These are phyloP conservation scores for Anthracocystis walkeri DNA, from an alignment of 1,284 basidiomycete genomes.

Conservation along the genomic window DNA sequence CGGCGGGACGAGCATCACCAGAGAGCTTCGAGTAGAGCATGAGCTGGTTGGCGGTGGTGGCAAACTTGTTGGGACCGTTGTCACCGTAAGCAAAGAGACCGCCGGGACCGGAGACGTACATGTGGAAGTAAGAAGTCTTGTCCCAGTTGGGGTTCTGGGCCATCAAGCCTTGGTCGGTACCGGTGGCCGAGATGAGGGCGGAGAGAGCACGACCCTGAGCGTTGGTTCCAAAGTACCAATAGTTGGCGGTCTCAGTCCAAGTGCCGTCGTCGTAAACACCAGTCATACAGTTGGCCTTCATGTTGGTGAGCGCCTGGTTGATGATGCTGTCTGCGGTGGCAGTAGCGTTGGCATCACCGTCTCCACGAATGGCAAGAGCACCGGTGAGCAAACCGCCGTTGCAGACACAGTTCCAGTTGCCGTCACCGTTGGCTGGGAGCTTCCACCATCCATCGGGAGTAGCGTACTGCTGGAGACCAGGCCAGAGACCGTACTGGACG, in stretches of 20 bases:
- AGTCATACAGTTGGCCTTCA: constrained; percentile 81
- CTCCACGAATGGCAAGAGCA: constrained; percentile 83
- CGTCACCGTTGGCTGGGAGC: constrained; percentile 70
- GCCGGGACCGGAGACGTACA: constrained; percentile 85
- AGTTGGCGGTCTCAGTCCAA: constrained; percentile 92
- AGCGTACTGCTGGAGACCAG: constrained; percentile 72
- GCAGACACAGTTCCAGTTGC: constrained; percentile 99
- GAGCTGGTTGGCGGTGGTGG: constrained; percentile 70
- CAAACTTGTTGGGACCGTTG: constrained; percentile 94
- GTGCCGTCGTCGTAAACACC: constrained; percentile 80
- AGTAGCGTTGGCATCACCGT: constrained; percentile 79
- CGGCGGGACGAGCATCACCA: constrained; percentile 76
- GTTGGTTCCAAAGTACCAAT: constrained; percentile 77
- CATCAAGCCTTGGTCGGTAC: constrained; percentile 82
- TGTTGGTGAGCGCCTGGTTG: constrained; percentile 81
- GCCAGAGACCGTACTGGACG: constrained; percentile 77
- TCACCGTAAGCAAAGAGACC: constrained; percentile 93
- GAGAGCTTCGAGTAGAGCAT: constrained; percentile 60
- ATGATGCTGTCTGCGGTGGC: constrained; percentile 77
- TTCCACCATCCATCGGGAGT: constrained; percentile 72
- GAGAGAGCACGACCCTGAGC: constrained; percentile 91
- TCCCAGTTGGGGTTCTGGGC: constrained; percentile 73
- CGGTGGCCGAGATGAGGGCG: constrained; percentile 85
- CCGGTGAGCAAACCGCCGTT: constrained; percentile 90
- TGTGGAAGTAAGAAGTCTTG: constrained; percentile 87